phyloP scores from a whole-genome alignment of 805 yeast genomes.

The Yamadazyma laniorum region DNA sequence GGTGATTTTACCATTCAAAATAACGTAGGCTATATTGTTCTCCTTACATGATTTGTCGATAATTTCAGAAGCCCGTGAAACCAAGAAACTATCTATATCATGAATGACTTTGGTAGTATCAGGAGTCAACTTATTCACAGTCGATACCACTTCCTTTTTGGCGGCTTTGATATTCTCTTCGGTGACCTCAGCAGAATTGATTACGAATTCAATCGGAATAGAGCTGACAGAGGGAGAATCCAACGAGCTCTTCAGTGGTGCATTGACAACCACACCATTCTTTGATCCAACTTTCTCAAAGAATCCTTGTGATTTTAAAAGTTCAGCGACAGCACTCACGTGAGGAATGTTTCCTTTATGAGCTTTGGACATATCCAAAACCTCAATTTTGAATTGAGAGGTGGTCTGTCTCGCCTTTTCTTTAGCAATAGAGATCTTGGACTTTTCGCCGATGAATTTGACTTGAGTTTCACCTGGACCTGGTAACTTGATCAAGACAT shows the following conservation, averaged over 20 bases:
- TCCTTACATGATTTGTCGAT: slow-evolving; percentile 42
- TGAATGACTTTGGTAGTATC: slow-evolving; percentile 52
- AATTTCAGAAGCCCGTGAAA: slow-evolving; percentile 42
- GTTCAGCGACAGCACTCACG: slow-evolving; percentile 71
- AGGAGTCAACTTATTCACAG: slow-evolving; percentile 75
- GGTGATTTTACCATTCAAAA: slow-evolving; percentile 52
- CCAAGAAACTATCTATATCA: slow-evolving; percentile 67
- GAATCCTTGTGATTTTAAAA: slow-evolving; percentile 52
- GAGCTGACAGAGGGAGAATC: slow-evolving; percentile 35
- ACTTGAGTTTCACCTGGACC: slow-evolving; percentile 51
- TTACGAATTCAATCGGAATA: slow-evolving; percentile 63
- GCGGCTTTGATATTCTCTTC: slow-evolving; percentile 50
- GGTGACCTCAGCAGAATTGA: slow-evolving; percentile 38
- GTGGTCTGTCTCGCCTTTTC: slow-evolving; percentile 59
- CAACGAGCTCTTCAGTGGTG: slow-evolving; percentile 39
- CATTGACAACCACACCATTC: slow-evolving; percentile 37
- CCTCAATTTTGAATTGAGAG: slow-evolving; percentile 56
- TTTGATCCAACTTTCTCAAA: slow-evolving; percentile 42
- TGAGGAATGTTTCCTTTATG: slow-evolving; percentile 79
- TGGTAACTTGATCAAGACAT: slow-evolving; percentile 60
- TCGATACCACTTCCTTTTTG: slow-evolving; percentile 67
- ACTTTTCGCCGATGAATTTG: slow-evolving; percentile 59
- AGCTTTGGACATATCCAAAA: slow-evolving; percentile 82
- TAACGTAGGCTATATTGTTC: slow-evolving; percentile 55
- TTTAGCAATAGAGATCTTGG: slow-evolving; percentile 60